phyloP scores from a whole-genome alignment of 73 alveolate species.

The Tetrahymena elliotti region DNA sequence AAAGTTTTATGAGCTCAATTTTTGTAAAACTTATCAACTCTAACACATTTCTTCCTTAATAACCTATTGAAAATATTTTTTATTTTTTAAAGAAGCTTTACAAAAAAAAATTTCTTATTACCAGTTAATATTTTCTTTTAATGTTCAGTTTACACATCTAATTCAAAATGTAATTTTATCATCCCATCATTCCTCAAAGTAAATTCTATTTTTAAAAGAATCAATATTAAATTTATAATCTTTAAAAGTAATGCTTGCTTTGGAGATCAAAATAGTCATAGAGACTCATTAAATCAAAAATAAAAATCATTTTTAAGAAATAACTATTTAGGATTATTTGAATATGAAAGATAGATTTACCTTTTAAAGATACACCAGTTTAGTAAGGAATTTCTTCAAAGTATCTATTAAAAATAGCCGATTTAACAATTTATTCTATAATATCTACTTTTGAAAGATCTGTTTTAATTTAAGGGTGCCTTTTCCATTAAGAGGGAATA shows the following conservation, averaged over 20 bases:
- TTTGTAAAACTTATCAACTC: constrained; percentile 16
- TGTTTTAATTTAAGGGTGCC: background rate
- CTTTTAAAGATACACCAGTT: background rate
- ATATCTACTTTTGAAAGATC: constrained; percentile 15
- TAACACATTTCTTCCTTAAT: constrained; percentile 18
- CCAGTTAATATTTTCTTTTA: constrained; percentile 12
- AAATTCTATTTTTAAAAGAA: constrained; percentile 5
- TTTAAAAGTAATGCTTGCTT: too few species aligned
- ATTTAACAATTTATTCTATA: constrained; percentile 15
- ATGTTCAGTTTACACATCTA: constrained; percentile 11
- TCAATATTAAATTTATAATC: constrained; percentile 8
- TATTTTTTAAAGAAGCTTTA: background rate
- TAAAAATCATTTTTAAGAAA: too few species aligned
- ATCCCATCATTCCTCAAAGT: constrained; percentile 4
- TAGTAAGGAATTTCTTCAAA: constrained; percentile 23
- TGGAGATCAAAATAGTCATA: too few species aligned
- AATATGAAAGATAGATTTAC: too few species aligned
- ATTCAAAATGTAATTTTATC: background rate
- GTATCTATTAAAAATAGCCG: constrained; percentile 31
- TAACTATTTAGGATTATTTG: too few species aligned
- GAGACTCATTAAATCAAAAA: too few species aligned
- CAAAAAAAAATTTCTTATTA: background rate
- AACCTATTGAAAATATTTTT: background rate
- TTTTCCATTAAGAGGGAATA: constrained; percentile 15
- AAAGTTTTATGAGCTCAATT: background rate